phyloP scores from a whole-genome alignment of 352 stramenopile species.

The Phytophthora palmivora region DNA sequence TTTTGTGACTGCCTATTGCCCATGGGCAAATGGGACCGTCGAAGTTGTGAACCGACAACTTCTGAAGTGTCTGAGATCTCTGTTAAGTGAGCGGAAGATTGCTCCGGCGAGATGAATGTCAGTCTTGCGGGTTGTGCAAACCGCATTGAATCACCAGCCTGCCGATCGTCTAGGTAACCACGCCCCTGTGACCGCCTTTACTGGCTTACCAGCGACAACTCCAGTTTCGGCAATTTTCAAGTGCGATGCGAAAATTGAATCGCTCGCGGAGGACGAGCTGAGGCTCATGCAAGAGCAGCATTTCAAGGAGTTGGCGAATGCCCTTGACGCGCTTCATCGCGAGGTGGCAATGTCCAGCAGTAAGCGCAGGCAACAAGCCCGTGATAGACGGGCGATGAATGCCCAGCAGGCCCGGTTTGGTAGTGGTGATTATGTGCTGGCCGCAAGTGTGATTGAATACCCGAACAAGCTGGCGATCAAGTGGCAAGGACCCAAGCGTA shows the following conservation, averaged over 20 bases:
- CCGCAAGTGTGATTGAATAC: neutral
- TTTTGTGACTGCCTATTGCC: neutral
- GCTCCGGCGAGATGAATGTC: neutral
- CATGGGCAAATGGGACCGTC: neutral
- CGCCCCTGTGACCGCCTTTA: too few relatives aligned
- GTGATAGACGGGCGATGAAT: neutral
- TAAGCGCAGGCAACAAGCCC: neutral
- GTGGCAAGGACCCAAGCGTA: too few relatives aligned
- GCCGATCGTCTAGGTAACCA: neutral
- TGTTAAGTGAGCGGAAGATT: too few relatives aligned
- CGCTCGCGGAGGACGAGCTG: neutral
- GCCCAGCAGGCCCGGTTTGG: neutral
- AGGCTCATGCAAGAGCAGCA: neutral
- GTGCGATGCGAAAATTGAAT: neutral
- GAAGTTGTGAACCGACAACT: neutral
- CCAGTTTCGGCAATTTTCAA: neutral
- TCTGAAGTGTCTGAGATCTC: too few relatives aligned
- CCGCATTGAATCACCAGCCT: neutral
- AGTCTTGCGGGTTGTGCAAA: neutral
- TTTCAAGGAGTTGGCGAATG: too few relatives aligned
- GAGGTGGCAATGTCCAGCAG: neutral
- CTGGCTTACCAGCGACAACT: neutral
- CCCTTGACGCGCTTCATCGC: neutral
- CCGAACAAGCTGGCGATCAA: too few relatives aligned
- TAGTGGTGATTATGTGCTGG: slow-evolving; percentile 7